Evolutionary conservation across 805 yeast species (phyloP).

Genomic region (Lipomyces sp.): DNA sequence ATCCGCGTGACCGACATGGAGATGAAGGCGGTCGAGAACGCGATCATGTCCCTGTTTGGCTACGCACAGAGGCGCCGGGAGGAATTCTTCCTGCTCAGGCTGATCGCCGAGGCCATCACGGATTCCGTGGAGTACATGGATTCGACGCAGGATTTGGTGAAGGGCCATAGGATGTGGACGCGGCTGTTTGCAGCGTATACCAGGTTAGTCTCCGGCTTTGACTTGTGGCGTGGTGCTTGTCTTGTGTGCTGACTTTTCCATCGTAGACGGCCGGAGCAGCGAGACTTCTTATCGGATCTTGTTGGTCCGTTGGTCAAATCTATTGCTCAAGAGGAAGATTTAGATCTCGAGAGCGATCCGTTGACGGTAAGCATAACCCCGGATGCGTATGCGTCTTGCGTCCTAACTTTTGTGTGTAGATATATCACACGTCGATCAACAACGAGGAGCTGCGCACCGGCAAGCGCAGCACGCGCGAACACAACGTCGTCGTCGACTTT

Average conservation of each 20-base stretch:
- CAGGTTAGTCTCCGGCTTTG: slow-evolving; percentile 32
- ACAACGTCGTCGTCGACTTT: slow-evolving; percentile 50
- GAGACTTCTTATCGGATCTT: slow-evolving; percentile 36
- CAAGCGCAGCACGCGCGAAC: slow-evolving; percentile 39
- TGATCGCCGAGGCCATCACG: slow-evolving; percentile 44
- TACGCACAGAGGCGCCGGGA: slow-evolving; percentile 55
- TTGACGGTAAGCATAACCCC: slow-evolving; percentile 36
- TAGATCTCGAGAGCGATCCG: slow-evolving; percentile 82
- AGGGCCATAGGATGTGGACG: slow-evolving; percentile 43
- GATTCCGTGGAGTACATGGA: slow-evolving; percentile 30
- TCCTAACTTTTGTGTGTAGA: slow-evolving; percentile 1
- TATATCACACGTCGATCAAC: slow-evolving; percentile 32
- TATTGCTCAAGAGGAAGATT: slow-evolving; percentile 38
- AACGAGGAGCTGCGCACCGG: slow-evolving; percentile 39
- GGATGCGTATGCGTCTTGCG: slow-evolving; percentile 28
- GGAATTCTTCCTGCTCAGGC: slow-evolving; percentile 60
- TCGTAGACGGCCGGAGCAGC: slow-evolving; percentile 35
- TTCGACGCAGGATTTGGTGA: slow-evolving; percentile 30
- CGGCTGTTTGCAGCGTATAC: slow-evolving; percentile 43
- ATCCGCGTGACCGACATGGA: slow-evolving; percentile 36
- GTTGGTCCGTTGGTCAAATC: slow-evolving; percentile 42
- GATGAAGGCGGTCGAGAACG: slow-evolving; percentile 34
- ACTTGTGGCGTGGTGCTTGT: too few species aligned
- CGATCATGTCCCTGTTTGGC: slow-evolving; percentile 39
- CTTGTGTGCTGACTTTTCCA: too few species aligned